Percentiles rank a stretch among this genome's conserved stretches.
phyloP scores from a whole-genome alignment of 2,329 filamentous ascomycete genomes.

The Ascosphaera pollenicola region DNA sequence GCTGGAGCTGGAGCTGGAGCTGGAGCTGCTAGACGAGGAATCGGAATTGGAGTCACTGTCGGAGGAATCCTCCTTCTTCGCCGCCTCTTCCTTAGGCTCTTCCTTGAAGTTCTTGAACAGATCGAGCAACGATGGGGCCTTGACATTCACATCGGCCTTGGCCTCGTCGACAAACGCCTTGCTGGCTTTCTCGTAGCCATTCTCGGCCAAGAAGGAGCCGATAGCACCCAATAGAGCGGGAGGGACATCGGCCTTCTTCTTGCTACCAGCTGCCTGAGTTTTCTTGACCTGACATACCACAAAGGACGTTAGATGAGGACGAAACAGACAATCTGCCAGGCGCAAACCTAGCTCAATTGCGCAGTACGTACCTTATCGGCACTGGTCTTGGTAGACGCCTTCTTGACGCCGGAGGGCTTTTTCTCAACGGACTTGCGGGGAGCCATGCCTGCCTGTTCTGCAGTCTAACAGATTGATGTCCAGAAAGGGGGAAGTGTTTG shows the following conservation, averaged over 20 bases:
- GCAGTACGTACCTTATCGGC: background rate
- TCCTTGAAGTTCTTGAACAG: slow-evolving; percentile 15
- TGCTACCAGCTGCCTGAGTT: slow-evolving; percentile 3
- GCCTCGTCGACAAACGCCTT: slow-evolving; percentile 41
- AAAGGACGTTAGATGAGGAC: background rate
- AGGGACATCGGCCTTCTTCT: slow-evolving; percentile 23
- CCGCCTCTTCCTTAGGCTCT: slow-evolving; percentile 13
- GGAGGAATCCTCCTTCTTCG: slow-evolving; percentile 17
- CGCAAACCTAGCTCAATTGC: background rate
- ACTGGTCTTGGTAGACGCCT: slow-evolving; percentile 1
- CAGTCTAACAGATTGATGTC: background rate
- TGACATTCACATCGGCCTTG: slow-evolving; percentile 15
- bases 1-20: slow-evolving; percentile 14
- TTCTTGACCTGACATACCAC: slow-evolving; percentile 7
- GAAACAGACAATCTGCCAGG: too few relatives aligned
- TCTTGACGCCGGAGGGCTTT: background rate
- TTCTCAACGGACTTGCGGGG: slow-evolving; percentile 2
- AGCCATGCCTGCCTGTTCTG: slow-evolving; percentile 1
- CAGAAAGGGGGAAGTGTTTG: background rate
- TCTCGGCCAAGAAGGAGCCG: slow-evolving; percentile 41
- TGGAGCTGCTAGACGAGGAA: slow-evolving; percentile 4
- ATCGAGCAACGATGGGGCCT: slow-evolving; percentile 18
- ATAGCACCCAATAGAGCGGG: slow-evolving; percentile 44
- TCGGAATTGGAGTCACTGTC: slow-evolving; percentile 2
- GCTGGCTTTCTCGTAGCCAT: slow-evolving; percentile 40